Evolutionary conservation across 495 filamentous ascomycete genomes (phyloP).

Genomic region (Polyplosphaeria fusca): DNA sequence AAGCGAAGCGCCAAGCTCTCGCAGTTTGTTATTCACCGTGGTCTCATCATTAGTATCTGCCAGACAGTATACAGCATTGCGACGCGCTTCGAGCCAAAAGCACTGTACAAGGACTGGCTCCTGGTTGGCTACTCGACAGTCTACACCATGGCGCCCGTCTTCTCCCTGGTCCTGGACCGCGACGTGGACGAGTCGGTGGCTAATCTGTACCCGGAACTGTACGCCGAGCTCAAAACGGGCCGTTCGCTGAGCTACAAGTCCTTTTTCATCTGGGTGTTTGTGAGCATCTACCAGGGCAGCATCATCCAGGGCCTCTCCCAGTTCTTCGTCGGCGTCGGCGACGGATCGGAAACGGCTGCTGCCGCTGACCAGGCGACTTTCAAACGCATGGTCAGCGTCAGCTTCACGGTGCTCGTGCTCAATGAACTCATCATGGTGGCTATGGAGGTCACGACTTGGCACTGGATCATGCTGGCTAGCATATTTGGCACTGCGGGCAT

Average conservation of each 20-base stretch:
- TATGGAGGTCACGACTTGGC: slow-evolving; percentile 95
- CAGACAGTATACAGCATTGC: slow-evolving; percentile 98
- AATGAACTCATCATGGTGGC: slow-evolving; percentile 98
- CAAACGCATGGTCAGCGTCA: slow-evolving; percentile 76
- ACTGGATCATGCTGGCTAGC: slow-evolving; percentile 83
- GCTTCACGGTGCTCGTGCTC: slow-evolving; percentile 85
- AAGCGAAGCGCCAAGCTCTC: slow-evolving; percentile 93
- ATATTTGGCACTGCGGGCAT: slow-evolving; percentile 75
- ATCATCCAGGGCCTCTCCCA: slow-evolving; percentile 92
- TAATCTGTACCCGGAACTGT: slow-evolving; percentile 94
- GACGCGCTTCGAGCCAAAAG: slow-evolving; percentile 83
- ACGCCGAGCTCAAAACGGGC: slow-evolving; percentile 88
- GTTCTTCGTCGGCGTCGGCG: slow-evolving; percentile 73
- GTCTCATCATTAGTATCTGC: slow-evolving; percentile 88
- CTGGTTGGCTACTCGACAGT: slow-evolving; percentile 95
- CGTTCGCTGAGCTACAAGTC: slow-evolving; percentile 83
- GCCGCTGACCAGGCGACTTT: slow-evolving; percentile 12
- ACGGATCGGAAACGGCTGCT: slow-evolving; percentile 47
- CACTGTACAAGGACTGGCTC: slow-evolving; percentile 93
- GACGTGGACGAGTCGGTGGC: slow-evolving; percentile 92
- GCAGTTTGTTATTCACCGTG: slow-evolving; percentile 97
- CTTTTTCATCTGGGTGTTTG: slow-evolving; percentile 95
- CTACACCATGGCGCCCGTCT: slow-evolving; percentile 92
- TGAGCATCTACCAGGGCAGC: slow-evolving; percentile 91
- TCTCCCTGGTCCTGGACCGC: slow-evolving; percentile 91